phyloP scores from a whole-genome alignment of 2,329 filamentous ascomycete genomes.

The Rhynchosporium agropyri region DNA sequence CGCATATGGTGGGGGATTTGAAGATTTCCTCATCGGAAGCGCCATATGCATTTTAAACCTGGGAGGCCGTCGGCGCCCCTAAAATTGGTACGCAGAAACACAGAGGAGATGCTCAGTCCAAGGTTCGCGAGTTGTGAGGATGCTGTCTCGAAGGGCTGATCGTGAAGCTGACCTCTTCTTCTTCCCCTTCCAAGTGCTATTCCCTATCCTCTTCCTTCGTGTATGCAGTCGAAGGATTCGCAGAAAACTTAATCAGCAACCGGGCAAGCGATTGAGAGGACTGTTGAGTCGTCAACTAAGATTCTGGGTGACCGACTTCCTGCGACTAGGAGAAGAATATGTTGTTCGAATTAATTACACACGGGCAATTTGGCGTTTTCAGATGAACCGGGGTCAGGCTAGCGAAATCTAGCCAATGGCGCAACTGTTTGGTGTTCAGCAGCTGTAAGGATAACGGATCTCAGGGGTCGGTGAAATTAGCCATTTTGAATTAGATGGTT shows the following conservation, averaged over 20 bases:
- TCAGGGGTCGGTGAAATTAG: slow-evolving; percentile 7
- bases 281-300: not conserved
- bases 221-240: slow-evolving; percentile 8
- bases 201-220: slow-evolving; percentile 5
- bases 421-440: not conserved
- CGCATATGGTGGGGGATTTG: slow-evolving; percentile 72
- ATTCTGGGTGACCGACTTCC: slow-evolving; percentile 1
- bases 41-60: slow-evolving; percentile 77
- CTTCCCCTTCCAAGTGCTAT: not conserved
- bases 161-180: slow-evolving; percentile 11
- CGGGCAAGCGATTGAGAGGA: slow-evolving; percentile 1
- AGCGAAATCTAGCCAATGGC: slow-evolving; percentile 5
- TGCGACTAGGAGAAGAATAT: slow-evolving; percentile 8
- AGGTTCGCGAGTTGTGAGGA: slow-evolving; percentile 8
- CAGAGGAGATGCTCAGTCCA: not conserved
- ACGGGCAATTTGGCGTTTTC: slow-evolving; percentile 8
- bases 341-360: slow-evolving; percentile 12
- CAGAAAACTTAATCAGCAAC: slow-evolving; percentile 4
- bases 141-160: not conserved
- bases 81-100: slow-evolving; percentile 1
- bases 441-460: slow-evolving; percentile 5
- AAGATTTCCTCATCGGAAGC: slow-evolving; percentile 82
- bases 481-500: not conserved
- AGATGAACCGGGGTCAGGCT: slow-evolving; percentile 7
- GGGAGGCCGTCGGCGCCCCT: slow-evolving; percentile 22